Evolutionary conservation across 176 grass and related monocot genomes (phyloP).

Genomic region (Avena atlantica): DNA sequence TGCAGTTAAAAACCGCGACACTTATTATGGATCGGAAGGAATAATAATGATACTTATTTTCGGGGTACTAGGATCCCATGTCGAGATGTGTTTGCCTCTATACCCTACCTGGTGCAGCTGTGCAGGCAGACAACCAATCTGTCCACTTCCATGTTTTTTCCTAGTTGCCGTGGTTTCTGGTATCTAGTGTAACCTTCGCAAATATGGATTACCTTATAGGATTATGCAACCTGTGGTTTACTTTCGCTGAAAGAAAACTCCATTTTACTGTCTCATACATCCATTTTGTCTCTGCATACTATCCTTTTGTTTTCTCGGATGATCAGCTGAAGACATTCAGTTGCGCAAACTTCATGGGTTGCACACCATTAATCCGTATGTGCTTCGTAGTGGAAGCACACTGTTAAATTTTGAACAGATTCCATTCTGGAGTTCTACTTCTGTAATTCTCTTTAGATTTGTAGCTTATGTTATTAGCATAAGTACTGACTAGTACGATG

Average conservation of each 20-base stretch:
- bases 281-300: not conserved
- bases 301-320: not conserved
- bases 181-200: not conserved
- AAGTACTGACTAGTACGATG: not conserved
- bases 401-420: not conserved
- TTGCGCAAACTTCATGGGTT: not conserved
- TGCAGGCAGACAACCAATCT: not conserved
- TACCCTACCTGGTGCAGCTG: not conserved
- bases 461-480: not conserved
- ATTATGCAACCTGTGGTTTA: slow-evolving; percentile 1
- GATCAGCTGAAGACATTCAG: slow-evolving; percentile 8
- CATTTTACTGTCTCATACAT: not conserved
- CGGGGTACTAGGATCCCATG: not conserved
- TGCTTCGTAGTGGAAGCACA: not conserved
- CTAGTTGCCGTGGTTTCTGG: not conserved
- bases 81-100: not conserved
- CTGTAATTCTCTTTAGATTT: not conserved
- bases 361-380: not conserved
- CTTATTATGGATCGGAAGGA: too few species aligned
- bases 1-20: too few species aligned
- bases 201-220: slow-evolving; percentile 10
- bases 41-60: too few species aligned
- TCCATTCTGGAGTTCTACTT: not conserved
- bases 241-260: not conserved
- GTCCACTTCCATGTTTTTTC: slow-evolving; percentile 3